Evolutionary conservation across 192 early-diverging fungal species (phyloP).

Genomic region (Rhizoclosmatium globosum): DNA sequence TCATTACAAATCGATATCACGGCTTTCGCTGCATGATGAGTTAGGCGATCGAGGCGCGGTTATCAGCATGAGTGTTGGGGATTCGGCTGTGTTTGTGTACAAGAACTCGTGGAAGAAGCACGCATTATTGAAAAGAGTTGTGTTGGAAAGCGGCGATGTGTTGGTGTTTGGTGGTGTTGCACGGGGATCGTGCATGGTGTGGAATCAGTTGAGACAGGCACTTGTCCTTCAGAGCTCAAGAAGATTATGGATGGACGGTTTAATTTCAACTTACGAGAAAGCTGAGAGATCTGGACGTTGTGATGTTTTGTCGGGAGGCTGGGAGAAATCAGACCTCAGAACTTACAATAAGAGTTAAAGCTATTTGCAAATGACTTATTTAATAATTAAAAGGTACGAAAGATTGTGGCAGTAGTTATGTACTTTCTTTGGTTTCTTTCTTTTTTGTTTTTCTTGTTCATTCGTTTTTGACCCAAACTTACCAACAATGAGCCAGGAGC

Average conservation of each 20-base stretch:
- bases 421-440: slow-evolving; percentile 18
- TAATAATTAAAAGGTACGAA: not conserved
- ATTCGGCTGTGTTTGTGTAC: not conserved
- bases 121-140: not conserved
- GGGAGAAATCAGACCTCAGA: not conserved
- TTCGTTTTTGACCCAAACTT: not conserved
- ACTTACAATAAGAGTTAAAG: no score
- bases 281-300: not conserved
- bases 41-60: not conserved
- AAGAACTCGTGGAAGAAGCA: not conserved
- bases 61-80: not conserved
- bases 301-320: not conserved
- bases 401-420: not conserved
- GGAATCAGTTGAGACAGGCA: not conserved
- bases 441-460: slow-evolving; percentile 24
- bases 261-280: not conserved
- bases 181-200: slow-evolving; percentile 14
- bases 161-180: slow-evolving; percentile 26
- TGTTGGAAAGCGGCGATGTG: slow-evolving; percentile 22
- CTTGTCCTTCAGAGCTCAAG: not conserved
- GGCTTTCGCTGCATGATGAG: slow-evolving; percentile 20
- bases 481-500: slow-evolving; percentile 47
- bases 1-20: not conserved
- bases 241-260: not conserved
- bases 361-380: no score